Evolutionary conservation across 164 flowering plant species (phyloP), one percentile per base, ranked within the genome.

Genomic region (Amborella trichopoda): DNA sequence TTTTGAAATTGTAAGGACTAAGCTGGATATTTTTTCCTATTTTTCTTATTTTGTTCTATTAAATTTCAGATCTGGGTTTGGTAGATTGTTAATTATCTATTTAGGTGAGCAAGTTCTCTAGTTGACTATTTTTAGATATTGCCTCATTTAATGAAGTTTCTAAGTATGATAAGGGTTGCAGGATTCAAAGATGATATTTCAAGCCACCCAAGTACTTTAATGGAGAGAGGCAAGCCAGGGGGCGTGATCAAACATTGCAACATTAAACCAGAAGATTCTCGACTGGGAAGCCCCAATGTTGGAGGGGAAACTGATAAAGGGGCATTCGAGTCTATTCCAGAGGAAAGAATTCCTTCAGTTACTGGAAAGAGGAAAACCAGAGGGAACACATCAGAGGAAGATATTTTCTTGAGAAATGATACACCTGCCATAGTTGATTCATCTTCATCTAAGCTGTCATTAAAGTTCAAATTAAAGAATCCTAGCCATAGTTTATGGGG

Each of bases 391-490:
- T 60, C 23, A 74, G 64, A 50, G 60, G 56, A 37, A 61, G 28
- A 44, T 40, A 59, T 48, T 30, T 18, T 40, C 53, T 51, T 28
- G 73, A 70, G 48, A 60, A 52, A n/a, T n/a, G n/a, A n/a, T n/a
- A n/a, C n/a, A n/a, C n/a, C n/a, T n/a, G n/a, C n/a, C n/a, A n/a
- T n/a, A n/a, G n/a, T n/a, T n/a, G n/a, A n/a, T n/a, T n/a, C n/a
- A 46, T 52, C 76, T 20, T 20, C 51, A 36, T 48, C 64, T 14
- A 91, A 73, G 55, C 89, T 93, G 48, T 62, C 64, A 40, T 63
- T 91, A 56, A 84, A 78, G 69, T 68, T 93, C 16, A 93, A 88
- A 58, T 69, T 93, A 42, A 87, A 77, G 63, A 84, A 74, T 46
- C 78, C 90, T 24, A 75, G 61, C 57, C 80, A 66, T 34, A 73